Base-by-base conservation (phyloP, 768 basidiomycete genomes). In the Kondoa subrosea region DNA sequence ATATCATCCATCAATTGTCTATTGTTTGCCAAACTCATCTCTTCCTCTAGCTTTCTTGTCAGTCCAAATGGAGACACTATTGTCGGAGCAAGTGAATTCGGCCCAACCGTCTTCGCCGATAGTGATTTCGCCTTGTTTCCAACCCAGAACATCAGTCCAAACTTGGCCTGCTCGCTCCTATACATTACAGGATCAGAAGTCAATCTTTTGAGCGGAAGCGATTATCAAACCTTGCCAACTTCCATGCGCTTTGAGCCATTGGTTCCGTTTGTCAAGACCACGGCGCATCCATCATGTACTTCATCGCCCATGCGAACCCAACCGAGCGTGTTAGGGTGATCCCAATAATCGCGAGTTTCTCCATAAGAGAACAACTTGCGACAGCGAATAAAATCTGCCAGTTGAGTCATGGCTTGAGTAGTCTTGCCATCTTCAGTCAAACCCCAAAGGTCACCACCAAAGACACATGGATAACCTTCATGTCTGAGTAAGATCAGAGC, bases 81-180 rank as follows among this genome's bases (percentile, higher is more conserved):
- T 74, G 8, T 75, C 72, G 25, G 77, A 76, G 66, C 76, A 80
- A 33, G 66, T 70, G 77, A 81, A 81, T 40, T 78, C 77, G 8
- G 77, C 80, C 79, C 80, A 80, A 17, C 79, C 80, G 65, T 80
- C 80, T 25, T 80, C 78, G 29, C 76, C 79, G 34, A 81, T 79
- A n/a, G 73, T 76, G 65, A 81, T 71, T 70, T 66, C 34, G n/a
- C 78, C 79, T 65, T 80, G 74, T 59, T 76, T 74, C 81, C 81
- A 81, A 2, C 80, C 80, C 14, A 81, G 73, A 21, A 78, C 73
- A 70, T 81, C 81, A 2, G 78, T 79, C 79, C 79, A 81, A 29
- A 74, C 76, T 73, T 81, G 79, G 1, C 81, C 81, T 2, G 77
- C 77, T 68, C 79, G 80, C 50, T 78, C 76, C 72, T 77, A 65